These are phyloP conservation scores for Camellia lanceoleosa DNA, from an alignment of 148 eudicot genomes.

Conservation along the genomic window DNA sequence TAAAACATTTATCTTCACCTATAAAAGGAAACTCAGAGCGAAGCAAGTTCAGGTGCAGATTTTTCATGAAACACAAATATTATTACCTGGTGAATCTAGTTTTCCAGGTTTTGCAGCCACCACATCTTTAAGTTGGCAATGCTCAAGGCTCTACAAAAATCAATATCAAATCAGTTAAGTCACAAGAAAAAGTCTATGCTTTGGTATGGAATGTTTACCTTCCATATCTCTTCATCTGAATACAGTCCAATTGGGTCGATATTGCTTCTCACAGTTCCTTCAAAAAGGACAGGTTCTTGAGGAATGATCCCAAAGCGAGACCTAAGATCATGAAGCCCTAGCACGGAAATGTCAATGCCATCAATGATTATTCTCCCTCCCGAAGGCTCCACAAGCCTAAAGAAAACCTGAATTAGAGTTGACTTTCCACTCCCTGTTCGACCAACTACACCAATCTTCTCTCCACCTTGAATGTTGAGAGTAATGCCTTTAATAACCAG, in stretches of 20 bases:
- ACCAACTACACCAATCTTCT: conserved; percentile 92
- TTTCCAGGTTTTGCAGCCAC: conserved; percentile 82
- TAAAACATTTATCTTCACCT: background rate
- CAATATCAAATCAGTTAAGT: conserved; percentile 13
- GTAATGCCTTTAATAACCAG: conserved; percentile 82
- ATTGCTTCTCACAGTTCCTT: conserved; percentile 94
- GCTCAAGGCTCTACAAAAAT: conserved; percentile 68
- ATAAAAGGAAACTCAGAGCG: background rate
- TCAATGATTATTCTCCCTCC: conserved; percentile 76
- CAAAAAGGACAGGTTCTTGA: conserved; percentile 95
- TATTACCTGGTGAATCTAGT: conserved; percentile 74
- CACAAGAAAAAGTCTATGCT: background rate
- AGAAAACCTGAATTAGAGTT: conserved; percentile 85
- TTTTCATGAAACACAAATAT: background rate
- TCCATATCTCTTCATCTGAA: conserved; percentile 95
- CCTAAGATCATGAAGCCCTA: conserved; percentile 90
- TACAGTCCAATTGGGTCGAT: conserved; percentile 72
- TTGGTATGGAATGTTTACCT: conserved; percentile 36
- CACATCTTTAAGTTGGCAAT: conserved; percentile 90
- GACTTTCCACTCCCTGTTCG: conserved; percentile 97
- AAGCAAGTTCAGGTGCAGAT: background rate
- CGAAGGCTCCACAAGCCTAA: conserved; percentile 88
- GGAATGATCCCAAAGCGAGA: conserved; percentile 97
- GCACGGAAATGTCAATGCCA: conserved; percentile 54
- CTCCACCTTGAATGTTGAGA: conserved; percentile 76